phyloP scores from a whole-genome alignment of 2,329 filamentous ascomycete species.

The Zasmidium cellare region DNA sequence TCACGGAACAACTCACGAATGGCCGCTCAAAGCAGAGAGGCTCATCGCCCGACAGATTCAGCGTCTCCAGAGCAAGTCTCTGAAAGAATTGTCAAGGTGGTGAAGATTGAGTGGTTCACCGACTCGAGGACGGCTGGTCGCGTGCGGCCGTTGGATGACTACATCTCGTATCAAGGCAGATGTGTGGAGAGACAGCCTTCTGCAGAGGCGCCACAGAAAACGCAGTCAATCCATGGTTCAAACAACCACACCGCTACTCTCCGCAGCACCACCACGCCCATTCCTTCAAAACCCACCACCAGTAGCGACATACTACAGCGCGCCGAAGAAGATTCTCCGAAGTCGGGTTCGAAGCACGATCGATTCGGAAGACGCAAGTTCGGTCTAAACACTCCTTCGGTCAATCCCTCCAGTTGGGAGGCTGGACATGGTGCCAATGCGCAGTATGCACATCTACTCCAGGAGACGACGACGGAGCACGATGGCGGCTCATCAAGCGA shows the following conservation, averaged over 20 bases:
- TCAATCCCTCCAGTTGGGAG: conserved; percentile 27
- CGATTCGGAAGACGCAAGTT: conserved; percentile 30
- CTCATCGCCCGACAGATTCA: neutral
- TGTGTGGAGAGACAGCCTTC: conserved; percentile 40
- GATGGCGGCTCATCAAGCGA: conserved; percentile 54
- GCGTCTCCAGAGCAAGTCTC: neutral
- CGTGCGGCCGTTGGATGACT: conserved; percentile 49
- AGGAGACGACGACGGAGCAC: conserved; percentile 76
- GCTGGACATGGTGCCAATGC: conserved; percentile 32
- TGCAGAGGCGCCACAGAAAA: conserved; percentile 10
- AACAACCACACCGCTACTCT: conserved; percentile 13
- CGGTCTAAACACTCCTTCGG: conserved; percentile 18
- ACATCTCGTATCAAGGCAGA: conserved; percentile 53
- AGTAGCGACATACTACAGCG: conserved; percentile 47
- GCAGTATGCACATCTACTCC: conserved; percentile 53
- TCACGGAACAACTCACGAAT: neutral
- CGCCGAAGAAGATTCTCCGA: conserved; percentile 46
- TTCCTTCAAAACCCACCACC: conserved; percentile 4
- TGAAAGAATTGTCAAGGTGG: conserved; percentile 46
- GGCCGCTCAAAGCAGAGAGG: neutral
- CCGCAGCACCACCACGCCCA: conserved; percentile 5
- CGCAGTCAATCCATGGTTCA: conserved; percentile 7
- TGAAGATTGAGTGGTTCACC: conserved; percentile 57
- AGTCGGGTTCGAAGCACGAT: conserved; percentile 13
- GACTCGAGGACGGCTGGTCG: conserved; percentile 46